Conservation (phyloP, 257 asterid genomes). For the Solanum clarkiae region DNA sequence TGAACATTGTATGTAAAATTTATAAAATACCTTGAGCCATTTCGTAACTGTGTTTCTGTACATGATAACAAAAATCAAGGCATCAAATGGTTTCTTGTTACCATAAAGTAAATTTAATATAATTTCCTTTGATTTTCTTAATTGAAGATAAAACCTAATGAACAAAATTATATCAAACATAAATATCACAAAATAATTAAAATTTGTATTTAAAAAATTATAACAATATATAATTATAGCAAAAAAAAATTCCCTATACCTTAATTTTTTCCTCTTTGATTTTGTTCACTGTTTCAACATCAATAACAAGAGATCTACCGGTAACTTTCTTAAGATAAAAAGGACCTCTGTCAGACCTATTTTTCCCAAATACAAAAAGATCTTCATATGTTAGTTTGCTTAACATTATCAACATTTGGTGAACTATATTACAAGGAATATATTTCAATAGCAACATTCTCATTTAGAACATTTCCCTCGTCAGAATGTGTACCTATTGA, state of each 20-base stretch:
- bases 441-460: conserved; percentile 26
- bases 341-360: conserved; percentile 38
- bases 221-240: background rate
- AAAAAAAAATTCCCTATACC: background rate
- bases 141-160: conserved; percentile 33
- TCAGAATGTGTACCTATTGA: conserved; percentile 33
- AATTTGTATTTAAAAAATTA: background rate
- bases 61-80: conserved; percentile 43
- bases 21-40: conserved; percentile 27
- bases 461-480: conserved; percentile 12
- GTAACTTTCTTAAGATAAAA: conserved; percentile 15
- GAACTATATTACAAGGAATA: conserved; percentile 4
- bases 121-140: conserved; percentile 1
- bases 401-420: conserved; percentile 3
- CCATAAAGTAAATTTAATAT: conserved; percentile 22
- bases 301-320: conserved; percentile 27
- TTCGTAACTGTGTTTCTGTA: conserved; percentile 31
- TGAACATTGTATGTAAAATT: too few relatives aligned
- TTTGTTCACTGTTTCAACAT: too few relatives aligned
- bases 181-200: too few relatives aligned
- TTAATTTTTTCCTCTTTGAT: conserved; percentile 4
- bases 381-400: conserved; percentile 13
- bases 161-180: too few relatives aligned
- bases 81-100: conserved; percentile 4
- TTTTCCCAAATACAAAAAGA: conserved; percentile 24